Base-by-base conservation (phyloP, 371 early-diverging fungal species). In the Mortierella sp. region DNA sequence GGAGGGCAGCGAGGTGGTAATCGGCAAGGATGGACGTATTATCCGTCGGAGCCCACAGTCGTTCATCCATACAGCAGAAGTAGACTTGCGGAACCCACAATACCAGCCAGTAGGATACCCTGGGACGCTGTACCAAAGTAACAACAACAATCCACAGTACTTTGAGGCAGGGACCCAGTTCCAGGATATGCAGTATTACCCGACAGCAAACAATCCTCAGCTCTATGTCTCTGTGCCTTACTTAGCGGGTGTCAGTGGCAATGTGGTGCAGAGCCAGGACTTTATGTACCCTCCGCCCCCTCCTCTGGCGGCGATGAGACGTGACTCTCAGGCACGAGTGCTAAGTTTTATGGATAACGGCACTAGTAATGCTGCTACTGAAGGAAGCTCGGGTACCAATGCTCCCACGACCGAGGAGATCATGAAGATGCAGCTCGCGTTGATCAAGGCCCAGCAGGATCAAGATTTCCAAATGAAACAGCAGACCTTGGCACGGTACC, bases 131-230 rank as follows among this genome's bases (percentile, higher is more conserved):
- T 37, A 64, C 40, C 64, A 64, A 21, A 64, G 21, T 37, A 64
- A 64, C 40, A 34, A 64, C 21, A 34, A 64, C 64, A 64, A 64
- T 31, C 64, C 64, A 19, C 64, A 64, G 64, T 64, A 64, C 40
- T 64, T 64, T 37, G 64, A 37, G 37, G 37, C 64, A 21, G 64
- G 64, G 4, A 64, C 37, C 34, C 64, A 64, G 37, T 64, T 37
- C 64, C 24, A 34, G 10, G 64, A 64, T 10, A 64, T 64, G 64
- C 64, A 64, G 37, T 37, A 37, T 10, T 19, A 37, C 37, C 24
- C 64, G 2, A 64, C 37, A 2, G 21, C 34, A 6, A 34, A 13
- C 19, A 64, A 21, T 3, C 64, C 64, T 64, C 64, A 64, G 37
- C 64, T 64, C 24, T 64, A 64, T 24, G 64, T 9, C 16, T 24